Evolutionary conservation across 2,329 filamentous ascomycete genomes (phyloP), one percentile per base, ranked within the genome.

Genomic region (Graphilbum ipis-grandicollis): DNA sequence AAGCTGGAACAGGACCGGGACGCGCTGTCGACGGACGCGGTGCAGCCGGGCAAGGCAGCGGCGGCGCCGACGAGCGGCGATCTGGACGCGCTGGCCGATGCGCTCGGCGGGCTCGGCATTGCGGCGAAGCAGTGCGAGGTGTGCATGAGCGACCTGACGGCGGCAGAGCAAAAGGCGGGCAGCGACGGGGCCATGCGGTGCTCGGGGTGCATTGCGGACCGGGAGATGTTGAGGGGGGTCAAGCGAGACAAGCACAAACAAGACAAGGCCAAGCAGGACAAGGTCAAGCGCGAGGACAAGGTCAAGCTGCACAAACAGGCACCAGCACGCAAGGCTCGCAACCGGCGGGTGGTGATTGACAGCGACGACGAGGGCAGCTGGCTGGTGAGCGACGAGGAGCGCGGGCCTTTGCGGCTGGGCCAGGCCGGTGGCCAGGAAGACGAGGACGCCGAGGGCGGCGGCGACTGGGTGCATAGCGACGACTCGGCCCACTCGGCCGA

Each of bases 1-100:
- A 88, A 92, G 50, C 65, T 94, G 39, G 78, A 78, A 38, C 82
- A 82, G 45, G 90, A 98, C 52, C 84, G 79, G 48, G 90, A 96
- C 49, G 82, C 83, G 3, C 59, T 93, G 38, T 68, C 75, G 1
- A 78, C 75, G 1, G 79, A 71, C 41, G 59, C 62, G 6, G 63
- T 34, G 17, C n/a, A n/a, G n/a, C n/a, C n/a, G n/a, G n/a, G n/a
- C n/a, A n/a, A n/a, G n/a, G 31, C 58, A 25, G 49, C 60, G 9
- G 14, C 9, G 3, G 57, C 56, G 9, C 64, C 19, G 66, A 44
- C 60, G 66, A 26, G 68, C 10, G 61, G 69, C 18, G 82, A 86
- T 36, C 58, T 93, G 12, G 86, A 96, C 52, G 76, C 74, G 22
- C 71, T 98, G 50, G 81, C 85, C 0, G 79, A 90, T 49, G 67